These are phyloP conservation scores for Porpolomopsis calyptriformis DNA, from an alignment of 768 basidiomycete species.

Conservation along the genomic window DNA sequence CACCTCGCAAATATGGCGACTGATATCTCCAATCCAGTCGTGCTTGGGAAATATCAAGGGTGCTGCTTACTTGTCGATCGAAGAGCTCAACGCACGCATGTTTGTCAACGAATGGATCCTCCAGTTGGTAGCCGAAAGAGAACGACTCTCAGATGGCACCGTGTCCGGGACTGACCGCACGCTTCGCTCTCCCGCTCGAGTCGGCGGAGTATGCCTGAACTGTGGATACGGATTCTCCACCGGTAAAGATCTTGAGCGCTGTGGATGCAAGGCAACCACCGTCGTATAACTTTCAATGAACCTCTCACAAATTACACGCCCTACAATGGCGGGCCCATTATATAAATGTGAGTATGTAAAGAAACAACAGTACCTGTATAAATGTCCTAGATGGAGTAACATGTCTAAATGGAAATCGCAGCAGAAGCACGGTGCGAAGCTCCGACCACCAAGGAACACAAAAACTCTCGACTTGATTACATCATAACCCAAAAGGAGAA, in stretches of 20 bases:
- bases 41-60: constrained; percentile 39
- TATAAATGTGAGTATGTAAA: no score
- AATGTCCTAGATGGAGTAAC: no score
- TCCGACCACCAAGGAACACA: no score
- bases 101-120: constrained; percentile 37
- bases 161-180: background rate
- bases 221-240: constrained; percentile 8
- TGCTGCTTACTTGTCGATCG: constrained; percentile 30
- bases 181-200: background rate
- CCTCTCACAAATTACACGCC: background rate
- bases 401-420: no score
- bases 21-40: constrained; percentile 19
- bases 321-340: no score
- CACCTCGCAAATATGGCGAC: background rate
- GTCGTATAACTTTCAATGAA: background rate
- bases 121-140: constrained; percentile 19
- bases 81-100: constrained; percentile 25
- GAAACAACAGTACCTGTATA: no score
- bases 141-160: constrained; percentile 6
- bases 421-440: no score
- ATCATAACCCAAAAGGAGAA: no score
- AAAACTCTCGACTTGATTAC: no score
- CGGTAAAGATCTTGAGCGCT: background rate
- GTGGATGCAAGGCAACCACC: constrained; percentile 6
- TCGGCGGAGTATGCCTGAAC: background rate